phyloP scores from a whole-genome alignment of 1,139 yeast species.

The Trichomonascaceae sp. region DNA sequence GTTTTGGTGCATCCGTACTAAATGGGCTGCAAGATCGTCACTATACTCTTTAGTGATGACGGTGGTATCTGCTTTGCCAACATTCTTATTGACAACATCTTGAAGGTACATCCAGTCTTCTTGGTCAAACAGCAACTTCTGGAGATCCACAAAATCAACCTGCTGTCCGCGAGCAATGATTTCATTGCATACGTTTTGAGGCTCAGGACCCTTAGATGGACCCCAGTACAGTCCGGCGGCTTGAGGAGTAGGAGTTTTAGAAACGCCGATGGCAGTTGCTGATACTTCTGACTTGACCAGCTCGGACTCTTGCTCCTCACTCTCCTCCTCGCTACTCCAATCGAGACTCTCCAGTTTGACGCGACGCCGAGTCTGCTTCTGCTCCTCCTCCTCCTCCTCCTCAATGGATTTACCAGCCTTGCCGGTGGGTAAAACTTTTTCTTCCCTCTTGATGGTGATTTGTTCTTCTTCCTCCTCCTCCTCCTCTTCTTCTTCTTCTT shows the following conservation, averaged over 20 bases:
- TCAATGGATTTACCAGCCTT: too few species aligned
- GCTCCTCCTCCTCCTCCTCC: conserved; percentile 14
- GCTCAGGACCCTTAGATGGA: not conserved
- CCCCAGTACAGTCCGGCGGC: too few species aligned
- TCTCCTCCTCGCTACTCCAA: conserved; percentile 14
- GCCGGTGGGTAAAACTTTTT: too few species aligned
- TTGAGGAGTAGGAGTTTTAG: too few species aligned
- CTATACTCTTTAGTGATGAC: not conserved
- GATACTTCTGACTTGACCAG: too few species aligned
- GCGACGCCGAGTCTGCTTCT: too few species aligned
- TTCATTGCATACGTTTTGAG: not conserved
- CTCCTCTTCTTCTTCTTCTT: conserved; percentile 30
- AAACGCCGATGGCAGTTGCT: too few species aligned
- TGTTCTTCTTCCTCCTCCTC: conserved; percentile 10
- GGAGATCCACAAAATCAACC: not conserved
- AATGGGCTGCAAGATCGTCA: not conserved
- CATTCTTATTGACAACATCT: too few species aligned
- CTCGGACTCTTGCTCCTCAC: conserved; percentile 10
- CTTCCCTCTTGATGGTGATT: conserved; percentile 7
- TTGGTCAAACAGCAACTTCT: not conserved
- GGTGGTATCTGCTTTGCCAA: not conserved
- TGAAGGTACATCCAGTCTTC: not conserved
- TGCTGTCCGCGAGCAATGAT: not conserved
- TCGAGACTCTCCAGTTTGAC: not conserved
- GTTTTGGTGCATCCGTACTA: not conserved